Base-by-base conservation (phyloP, 495 filamentous ascomycete species). In the Evansstolkia leycettana region DNA sequence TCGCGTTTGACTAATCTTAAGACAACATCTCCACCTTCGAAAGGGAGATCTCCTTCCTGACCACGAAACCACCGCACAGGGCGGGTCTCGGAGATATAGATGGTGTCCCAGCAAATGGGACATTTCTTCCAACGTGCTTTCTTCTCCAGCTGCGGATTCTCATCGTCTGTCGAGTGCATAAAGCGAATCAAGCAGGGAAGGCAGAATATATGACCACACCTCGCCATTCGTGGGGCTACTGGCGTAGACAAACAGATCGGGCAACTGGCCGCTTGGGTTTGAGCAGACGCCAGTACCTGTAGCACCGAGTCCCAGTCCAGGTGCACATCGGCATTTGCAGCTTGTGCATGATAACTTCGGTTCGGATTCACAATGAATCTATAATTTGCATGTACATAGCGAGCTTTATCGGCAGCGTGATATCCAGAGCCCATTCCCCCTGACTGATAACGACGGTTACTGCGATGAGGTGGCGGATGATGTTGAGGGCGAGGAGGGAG, bases 131-230 rank as follows among this genome's bases (percentile, higher is more conserved):
- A 94, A 34, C 85, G 70, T 33, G 83, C 72, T 54, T 70, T 80
- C 54, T 80, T 85, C 39, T 82, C 76, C 7, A 69, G 71, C 2
- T 67, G 40, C 4, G 64, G 66, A 12, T 74, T 69, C 1, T 73
- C 72, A 17, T 76, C 80, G 24, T 85, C 82, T 1, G 66, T 73
- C 5, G 86, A 80, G 46, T 92, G 84, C 89, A 98, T 95, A 51
- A 92, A 98, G 28, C 90, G 81, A 36, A 95, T 80, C 24, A 96
- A 63, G 55, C 90, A 98, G 9, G 90, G 82, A 28, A 95, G 66
- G 55, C 90, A 98, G 51, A 95, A 95, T 17, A 98, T 94, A 52
- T 98, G 90, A 10, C 90, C 90, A 52, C 90, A 98, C 46, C 82
- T 88, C 27, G 90, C 87, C 90, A 98, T 98, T 37, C 92, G 80